Evolutionary conservation across 2,329 filamentous ascomycete genomes (phyloP), one percentile per base, ranked within the genome.

Genomic region (Phyllosticta citrichinensis): DNA sequence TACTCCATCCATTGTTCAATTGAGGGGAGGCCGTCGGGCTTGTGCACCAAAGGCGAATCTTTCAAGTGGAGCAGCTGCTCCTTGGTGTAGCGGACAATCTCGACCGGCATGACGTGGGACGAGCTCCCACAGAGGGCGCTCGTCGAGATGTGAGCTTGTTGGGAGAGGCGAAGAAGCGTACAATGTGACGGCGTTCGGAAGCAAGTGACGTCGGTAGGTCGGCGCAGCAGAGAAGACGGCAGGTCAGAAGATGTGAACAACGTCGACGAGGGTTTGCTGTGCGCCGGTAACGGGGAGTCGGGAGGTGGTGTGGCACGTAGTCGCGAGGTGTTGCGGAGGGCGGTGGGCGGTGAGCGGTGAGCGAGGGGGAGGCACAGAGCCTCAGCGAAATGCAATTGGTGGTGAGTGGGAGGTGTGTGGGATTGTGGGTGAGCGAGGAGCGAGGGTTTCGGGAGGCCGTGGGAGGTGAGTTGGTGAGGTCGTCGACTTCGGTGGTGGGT

Each of bases 1-100:
- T 80, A 96, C 88, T 93, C 91, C 91, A 97, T 96, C 92, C 92
- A 97, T 79, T 96, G 90, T 77, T 96, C 91, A 65, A 87, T 83
- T 25, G 91, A 88, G 65, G 91, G 92, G 54, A 97, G 81, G 65
- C 81, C 83, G 65, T 87, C 79, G 55, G 93, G 93, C 75, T 89
- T 95, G 68, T 82, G 79, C 70, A 91, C 91, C 73, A 96, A 80
- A 66, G 91, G 91, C 65, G 93, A 97, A 63, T 87, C 81, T 75
- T 87, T 84, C 69, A 97, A 79, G 73, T 82, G 81, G 68, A 91
- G 79, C 67, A 97, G 80, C 75, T 88, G 82, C 65, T 92, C 89
- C 74, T 83, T 80, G 64, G 88, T 83, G 75, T 97, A 97, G 79
- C 84, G 58, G 61, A 65, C 51, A 64, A 66, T 27, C 69, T 61